These are phyloP conservation scores for Pseudonectria buxi DNA, from an alignment of 2,329 filamentous ascomycete species.

Conservation along the genomic window DNA sequence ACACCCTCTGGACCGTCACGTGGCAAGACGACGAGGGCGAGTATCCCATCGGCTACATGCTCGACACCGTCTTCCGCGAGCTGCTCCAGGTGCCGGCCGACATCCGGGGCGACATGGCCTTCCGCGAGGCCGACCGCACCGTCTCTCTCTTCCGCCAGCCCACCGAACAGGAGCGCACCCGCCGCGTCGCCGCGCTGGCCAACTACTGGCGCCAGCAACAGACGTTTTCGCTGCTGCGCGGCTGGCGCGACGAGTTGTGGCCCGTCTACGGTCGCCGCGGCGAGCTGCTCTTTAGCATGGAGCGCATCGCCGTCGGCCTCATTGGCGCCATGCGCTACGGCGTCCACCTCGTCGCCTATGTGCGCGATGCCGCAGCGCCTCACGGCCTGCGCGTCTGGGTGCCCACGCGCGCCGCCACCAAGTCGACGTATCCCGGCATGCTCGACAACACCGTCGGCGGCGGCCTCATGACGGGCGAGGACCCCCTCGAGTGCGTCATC, in stretches of 20 bases:
- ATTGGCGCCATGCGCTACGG: slow-evolving; percentile 75
- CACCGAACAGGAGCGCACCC: slow-evolving; percentile 57
- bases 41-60: slow-evolving; percentile 56
- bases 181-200: slow-evolving; percentile 48
- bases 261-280: slow-evolving; percentile 63
- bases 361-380: slow-evolving; percentile 32
- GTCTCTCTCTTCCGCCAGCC: slow-evolving; percentile 55
- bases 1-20: slow-evolving; percentile 60
- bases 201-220: slow-evolving; percentile 61
- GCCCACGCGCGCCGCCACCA: slow-evolving; percentile 65
- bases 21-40: slow-evolving; percentile 58
- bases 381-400: slow-evolving; percentile 75
- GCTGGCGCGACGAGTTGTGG: slow-evolving; percentile 78
- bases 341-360: slow-evolving; percentile 73
- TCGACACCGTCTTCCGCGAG: slow-evolving; percentile 42
- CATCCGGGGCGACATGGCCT: slow-evolving; percentile 51
- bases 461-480: slow-evolving; percentile 71
- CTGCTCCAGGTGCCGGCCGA: slow-evolving; percentile 40
- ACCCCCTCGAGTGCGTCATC: slow-evolving; percentile 72
- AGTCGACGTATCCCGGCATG: slow-evolving; percentile 86
- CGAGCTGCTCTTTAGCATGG: slow-evolving; percentile 64
- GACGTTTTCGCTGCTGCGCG: slow-evolving; percentile 66
- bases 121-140: slow-evolving; percentile 54
- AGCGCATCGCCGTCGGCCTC: slow-evolving; percentile 66
- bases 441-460: slow-evolving; percentile 89